phyloP scores from a whole-genome alignment of 164 flowering plant genomes.

The Magnolia kwangsiensis region DNA sequence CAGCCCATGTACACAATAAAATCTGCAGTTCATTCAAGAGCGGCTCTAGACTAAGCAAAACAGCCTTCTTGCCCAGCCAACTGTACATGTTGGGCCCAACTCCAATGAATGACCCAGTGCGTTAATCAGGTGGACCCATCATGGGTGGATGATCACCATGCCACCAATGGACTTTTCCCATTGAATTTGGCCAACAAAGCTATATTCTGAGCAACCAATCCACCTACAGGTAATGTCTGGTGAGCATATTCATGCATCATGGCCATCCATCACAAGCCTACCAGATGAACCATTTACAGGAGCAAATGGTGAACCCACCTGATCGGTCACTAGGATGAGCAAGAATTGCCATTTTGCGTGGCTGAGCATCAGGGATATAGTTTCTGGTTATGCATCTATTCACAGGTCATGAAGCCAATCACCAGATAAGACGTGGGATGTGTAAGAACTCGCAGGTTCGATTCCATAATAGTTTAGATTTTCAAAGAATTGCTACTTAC shows the following conservation, averaged over 20 bases:
- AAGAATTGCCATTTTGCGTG: neutral
- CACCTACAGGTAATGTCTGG: neutral
- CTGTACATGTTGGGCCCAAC: too few species aligned
- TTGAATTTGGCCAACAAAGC: neutral
- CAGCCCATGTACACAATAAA: too few species aligned
- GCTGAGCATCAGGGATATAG: neutral
- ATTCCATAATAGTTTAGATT: neutral
- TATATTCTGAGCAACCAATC: neutral
- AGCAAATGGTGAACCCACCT: neutral
- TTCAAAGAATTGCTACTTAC: slow-evolving; percentile 46
- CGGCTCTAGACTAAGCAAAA: neutral
- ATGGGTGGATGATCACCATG: neutral
- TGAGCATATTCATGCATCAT: neutral
- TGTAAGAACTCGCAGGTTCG: too few species aligned
- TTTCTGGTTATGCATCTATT: neutral
- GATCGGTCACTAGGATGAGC: neutral
- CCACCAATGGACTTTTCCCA: neutral
- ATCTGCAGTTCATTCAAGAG: neutral
- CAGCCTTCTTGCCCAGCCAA: too few species aligned
- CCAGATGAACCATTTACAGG: neutral
- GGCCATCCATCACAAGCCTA: neutral
- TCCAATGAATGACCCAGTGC: too few species aligned
- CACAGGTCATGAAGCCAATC: neutral
- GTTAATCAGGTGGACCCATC: too few species aligned
- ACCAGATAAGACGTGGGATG: neutral